Percentiles rank a stretch among this genome's conserved stretches.
phyloP scores from a whole-genome alignment of 1,139 yeast genomes.

The Pichia sp. region DNA sequence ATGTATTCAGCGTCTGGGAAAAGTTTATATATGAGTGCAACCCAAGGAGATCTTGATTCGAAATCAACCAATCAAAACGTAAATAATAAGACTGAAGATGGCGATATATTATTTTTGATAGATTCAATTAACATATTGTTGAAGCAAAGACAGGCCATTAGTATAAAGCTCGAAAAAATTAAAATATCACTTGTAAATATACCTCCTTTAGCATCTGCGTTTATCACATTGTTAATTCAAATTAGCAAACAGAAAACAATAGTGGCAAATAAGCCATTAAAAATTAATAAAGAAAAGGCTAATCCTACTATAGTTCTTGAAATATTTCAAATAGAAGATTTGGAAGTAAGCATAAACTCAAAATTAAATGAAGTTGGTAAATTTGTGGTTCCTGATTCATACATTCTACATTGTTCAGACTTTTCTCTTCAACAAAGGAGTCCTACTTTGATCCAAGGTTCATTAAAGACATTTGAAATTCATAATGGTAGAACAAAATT shows the following conservation, averaged over 20 bases:
- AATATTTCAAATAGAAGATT: constrained; percentile 31
- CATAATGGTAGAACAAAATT: constrained; percentile 21
- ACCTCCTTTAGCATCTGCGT: constrained; percentile 25
- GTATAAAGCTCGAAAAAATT: constrained; percentile 40
- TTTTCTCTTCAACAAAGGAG: constrained; percentile 40
- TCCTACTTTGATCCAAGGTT: constrained; percentile 42
- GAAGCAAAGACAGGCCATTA: neutral
- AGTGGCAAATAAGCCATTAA: too few relatives aligned
- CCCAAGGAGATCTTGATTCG: constrained; percentile 34
- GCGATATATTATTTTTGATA: constrained; percentile 1
- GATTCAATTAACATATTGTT: constrained; percentile 1
- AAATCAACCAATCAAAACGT: constrained; percentile 1
- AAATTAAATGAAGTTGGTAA: constrained; percentile 37
- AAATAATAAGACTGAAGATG: constrained; percentile 10
- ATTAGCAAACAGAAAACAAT: constrained; percentile 11
- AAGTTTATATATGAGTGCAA: constrained; percentile 81
- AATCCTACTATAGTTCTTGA: constrained; percentile 31
- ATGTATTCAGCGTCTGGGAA: constrained; percentile 50
- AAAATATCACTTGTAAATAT: constrained; percentile 38
- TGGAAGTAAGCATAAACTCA: constrained; percentile 41
- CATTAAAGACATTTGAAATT: constrained; percentile 34
- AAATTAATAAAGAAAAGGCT: constrained; percentile 9
- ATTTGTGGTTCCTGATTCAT: constrained; percentile 33
- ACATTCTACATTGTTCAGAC: constrained; percentile 31
- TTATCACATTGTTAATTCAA: constrained; percentile 18